These are phyloP conservation scores for Neobulgaria alba DNA, from an alignment of 2,329 filamentous ascomycete species.

Conservation along the genomic window DNA sequence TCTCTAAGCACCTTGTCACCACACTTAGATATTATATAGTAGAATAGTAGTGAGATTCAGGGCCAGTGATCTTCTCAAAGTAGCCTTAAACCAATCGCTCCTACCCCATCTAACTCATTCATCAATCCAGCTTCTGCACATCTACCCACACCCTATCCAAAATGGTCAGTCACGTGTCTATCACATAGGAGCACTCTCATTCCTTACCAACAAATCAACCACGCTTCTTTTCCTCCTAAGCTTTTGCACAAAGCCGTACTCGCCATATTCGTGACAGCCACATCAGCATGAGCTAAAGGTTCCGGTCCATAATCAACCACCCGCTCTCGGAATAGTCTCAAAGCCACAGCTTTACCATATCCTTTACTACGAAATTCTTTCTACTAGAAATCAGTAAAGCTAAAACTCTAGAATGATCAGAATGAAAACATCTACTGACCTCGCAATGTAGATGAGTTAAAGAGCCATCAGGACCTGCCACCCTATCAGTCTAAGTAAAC, in stretches of 20 bases:
- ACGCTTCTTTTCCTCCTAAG: conserved; percentile 37
- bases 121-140: too few relatives aligned
- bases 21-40: too few relatives aligned
- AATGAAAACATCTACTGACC: conserved; percentile 21
- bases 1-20: too few relatives aligned
- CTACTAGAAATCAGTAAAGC: conserved; percentile 19
- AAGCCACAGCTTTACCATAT: conserved; percentile 52
- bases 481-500: neutral
- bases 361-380: conserved; percentile 50
- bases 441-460: conserved; percentile 54
- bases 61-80: too few relatives aligned
- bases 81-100: too few relatives aligned
- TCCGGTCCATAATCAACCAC: conserved; percentile 38
- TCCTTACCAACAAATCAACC: conserved; percentile 51
- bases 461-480: conserved; percentile 51
- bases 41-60: too few relatives aligned
- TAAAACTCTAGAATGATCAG: neutral
- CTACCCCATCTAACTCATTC: too few relatives aligned
- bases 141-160: neutral
- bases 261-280: conserved; percentile 48
- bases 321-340: conserved; percentile 47
- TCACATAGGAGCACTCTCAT: neutral
- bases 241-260: conserved; percentile 56
- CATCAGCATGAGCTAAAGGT: conserved; percentile 53
- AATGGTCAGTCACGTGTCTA: neutral